Evolutionary conservation across 129 eudicot genomes (phyloP).

Genomic region (Artemisia argyi): DNA sequence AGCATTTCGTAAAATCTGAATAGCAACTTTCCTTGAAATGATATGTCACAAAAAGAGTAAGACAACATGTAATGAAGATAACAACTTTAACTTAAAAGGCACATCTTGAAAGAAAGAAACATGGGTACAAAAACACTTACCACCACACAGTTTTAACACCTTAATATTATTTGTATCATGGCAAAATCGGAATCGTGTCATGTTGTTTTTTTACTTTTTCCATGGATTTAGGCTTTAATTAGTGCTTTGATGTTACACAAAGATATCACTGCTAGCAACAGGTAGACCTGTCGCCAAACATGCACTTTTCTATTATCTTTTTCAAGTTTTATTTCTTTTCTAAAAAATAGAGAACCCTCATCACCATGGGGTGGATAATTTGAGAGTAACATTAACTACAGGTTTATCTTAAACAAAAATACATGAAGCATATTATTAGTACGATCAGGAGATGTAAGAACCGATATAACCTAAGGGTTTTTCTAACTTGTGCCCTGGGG

Average conservation of each 20-base stretch:
- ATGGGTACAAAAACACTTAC: constrained; percentile 2
- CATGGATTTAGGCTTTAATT: constrained; percentile 7
- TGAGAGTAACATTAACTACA: neutral
- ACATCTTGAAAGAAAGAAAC: neutral
- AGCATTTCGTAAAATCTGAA: constrained; percentile 5
- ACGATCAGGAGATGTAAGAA: too few relatives aligned
- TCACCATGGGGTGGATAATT: neutral
- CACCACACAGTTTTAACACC: constrained; percentile 11
- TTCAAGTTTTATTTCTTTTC: neutral
- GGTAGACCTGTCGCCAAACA: neutral
- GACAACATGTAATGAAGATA: constrained; percentile 16
- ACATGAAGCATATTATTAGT: too few relatives aligned
- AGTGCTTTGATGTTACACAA: constrained; percentile 4
- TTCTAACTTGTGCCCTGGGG: too few relatives aligned
- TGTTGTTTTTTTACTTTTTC: neutral
- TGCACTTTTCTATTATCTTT: neutral
- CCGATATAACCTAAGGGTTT: too few relatives aligned
- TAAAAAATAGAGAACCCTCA: neutral
- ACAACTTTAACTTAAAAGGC: neutral
- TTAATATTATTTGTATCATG: constrained; percentile 11
- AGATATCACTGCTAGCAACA: neutral
- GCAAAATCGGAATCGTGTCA: constrained; percentile 16
- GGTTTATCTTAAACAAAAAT: too few relatives aligned
- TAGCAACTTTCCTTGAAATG: constrained; percentile 1
- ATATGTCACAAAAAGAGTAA: constrained; percentile 22